Percentiles rank a stretch among this genome's conserved stretches.
Evolutionary conservation across 306 rosid species (phyloP).

Genomic region (Prunus mongolica): DNA sequence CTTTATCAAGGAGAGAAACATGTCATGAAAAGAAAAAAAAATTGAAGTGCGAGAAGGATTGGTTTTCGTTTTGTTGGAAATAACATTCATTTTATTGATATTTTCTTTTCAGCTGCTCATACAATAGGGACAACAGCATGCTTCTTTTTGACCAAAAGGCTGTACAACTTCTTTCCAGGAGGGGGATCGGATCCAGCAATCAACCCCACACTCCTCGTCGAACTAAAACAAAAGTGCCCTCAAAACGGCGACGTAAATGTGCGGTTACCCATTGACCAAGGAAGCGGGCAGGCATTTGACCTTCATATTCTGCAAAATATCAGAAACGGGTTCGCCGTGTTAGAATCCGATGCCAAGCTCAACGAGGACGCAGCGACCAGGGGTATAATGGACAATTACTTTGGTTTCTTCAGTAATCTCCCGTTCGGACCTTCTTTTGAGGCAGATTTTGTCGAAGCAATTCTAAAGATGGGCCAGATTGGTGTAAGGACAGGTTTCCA

Average conservation of each 20-base stretch:
- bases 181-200: slow-evolving; percentile 73
- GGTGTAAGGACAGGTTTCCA: slow-evolving; percentile 63
- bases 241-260: slow-evolving; percentile 42
- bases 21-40: too few relatives aligned
- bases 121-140: slow-evolving; percentile 94
- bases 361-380: slow-evolving; percentile 49
- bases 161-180: slow-evolving; percentile 57
- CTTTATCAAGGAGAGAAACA: too few relatives aligned
- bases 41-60: too few relatives aligned
- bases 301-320: slow-evolving; percentile 56
- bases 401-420: slow-evolving; percentile 28
- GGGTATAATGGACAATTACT: slow-evolving; percentile 50
- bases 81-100: too few relatives aligned
- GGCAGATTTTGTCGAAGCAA: slow-evolving; percentile 53
- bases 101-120: slow-evolving; percentile 62
- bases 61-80: too few relatives aligned
- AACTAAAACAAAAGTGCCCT: slow-evolving; percentile 52
- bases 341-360: slow-evolving; percentile 82
- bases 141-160: slow-evolving; percentile 71
- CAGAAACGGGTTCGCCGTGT: slow-evolving; percentile 60
- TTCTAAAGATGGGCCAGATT: slow-evolving; percentile 74
- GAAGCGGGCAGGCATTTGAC: slow-evolving; percentile 52
- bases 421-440: slow-evolving; percentile 53
- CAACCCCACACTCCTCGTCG: slow-evolving; percentile 38
- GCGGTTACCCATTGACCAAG: slow-evolving; percentile 51